Conservation (phyloP, 2,329 filamentous ascomycete species). For the Neocucurbitaria cava region DNA sequence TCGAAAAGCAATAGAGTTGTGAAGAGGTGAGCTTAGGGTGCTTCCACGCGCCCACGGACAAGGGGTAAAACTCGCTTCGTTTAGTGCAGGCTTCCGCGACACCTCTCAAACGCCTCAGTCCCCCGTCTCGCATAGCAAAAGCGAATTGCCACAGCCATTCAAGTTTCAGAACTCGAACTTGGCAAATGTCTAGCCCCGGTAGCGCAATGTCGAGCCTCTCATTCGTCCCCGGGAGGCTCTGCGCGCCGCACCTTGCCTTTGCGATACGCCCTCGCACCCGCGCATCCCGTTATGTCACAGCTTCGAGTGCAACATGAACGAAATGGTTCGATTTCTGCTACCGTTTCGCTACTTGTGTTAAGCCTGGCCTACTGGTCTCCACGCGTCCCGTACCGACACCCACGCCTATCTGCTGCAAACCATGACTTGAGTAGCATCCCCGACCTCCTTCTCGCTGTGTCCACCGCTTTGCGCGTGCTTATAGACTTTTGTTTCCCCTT, state of each 20-base stretch:
- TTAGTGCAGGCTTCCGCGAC: slow-evolving; percentile 31
- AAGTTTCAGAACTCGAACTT: slow-evolving; percentile 37
- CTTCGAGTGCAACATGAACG: slow-evolving; percentile 28
- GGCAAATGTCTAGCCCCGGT: slow-evolving; percentile 19
- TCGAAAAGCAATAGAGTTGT: slow-evolving; percentile 4
- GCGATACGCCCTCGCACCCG: slow-evolving; percentile 38
- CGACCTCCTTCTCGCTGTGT: slow-evolving; percentile 20
- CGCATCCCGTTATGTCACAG: slow-evolving; percentile 40
- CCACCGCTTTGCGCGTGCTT: slow-evolving; percentile 38
- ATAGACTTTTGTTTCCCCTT: slow-evolving; percentile 49
- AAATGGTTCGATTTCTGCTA: slow-evolving; percentile 46
- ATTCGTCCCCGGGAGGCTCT: slow-evolving; percentile 37
- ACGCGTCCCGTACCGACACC: slow-evolving; percentile 37
- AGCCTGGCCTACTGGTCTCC: slow-evolving; percentile 32
- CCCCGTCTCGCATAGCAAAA: slow-evolving; percentile 26
- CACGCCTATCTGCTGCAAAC: slow-evolving; percentile 32
- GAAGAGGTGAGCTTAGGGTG: slow-evolving; percentile 6
- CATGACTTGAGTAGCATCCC: slow-evolving; percentile 36
- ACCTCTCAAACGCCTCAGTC: slow-evolving; percentile 37
- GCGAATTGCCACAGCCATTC: slow-evolving; percentile 29
- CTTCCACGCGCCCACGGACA: slow-evolving; percentile 7
- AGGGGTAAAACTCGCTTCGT: slow-evolving; percentile 12
- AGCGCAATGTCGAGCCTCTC: slow-evolving; percentile 14
- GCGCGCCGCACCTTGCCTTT: slow-evolving; percentile 34
- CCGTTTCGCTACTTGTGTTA: slow-evolving; percentile 39